Evolutionary conservation across 495 filamentous ascomycete species (phyloP).

Genomic region (Sporormia fimetaria): DNA sequence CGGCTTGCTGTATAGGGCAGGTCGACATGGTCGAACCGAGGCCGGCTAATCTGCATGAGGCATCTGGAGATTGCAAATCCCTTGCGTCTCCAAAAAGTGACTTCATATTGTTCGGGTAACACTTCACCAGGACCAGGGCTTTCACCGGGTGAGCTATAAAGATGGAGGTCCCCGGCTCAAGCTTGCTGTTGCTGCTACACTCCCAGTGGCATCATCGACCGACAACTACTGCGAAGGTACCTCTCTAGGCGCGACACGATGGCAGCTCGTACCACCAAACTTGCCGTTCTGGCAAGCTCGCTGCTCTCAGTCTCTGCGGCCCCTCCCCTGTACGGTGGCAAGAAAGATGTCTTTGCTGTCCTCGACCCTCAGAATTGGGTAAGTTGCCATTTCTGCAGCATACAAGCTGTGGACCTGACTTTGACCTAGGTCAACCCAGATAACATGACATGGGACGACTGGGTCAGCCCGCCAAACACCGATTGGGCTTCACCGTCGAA

Average conservation of each 20-base stretch:
- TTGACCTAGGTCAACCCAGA: constrained; percentile 33
- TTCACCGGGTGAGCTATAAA: background rate
- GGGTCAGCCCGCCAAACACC: constrained; percentile 29
- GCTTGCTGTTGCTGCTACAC: too few relatives aligned
- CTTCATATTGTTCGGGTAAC: background rate
- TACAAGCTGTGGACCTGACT: background rate
- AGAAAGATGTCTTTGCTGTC: constrained; percentile 33
- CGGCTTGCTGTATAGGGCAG: too few relatives aligned
- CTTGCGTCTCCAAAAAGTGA: too few relatives aligned
- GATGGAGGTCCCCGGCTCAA: too few relatives aligned
- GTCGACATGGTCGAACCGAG: too few relatives aligned
- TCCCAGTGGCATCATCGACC: too few relatives aligned
- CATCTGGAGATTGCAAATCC: background rate
- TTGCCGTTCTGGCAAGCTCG: background rate
- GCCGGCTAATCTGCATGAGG: constrained; percentile 9
- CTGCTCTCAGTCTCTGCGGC: background rate
- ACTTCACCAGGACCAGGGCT: background rate
- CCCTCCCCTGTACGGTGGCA: too few relatives aligned
- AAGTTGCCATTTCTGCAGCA: too few relatives aligned
- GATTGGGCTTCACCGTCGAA: constrained; percentile 30
- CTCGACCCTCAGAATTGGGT: constrained; percentile 34
- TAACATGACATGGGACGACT: constrained; percentile 38
- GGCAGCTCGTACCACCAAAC: too few relatives aligned
- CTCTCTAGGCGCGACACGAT: too few relatives aligned
- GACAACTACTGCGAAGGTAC: too few relatives aligned